Percentiles rank a stretch among this genome's conserved stretches.
Evolutionary conservation across 2,329 filamentous ascomycete species (phyloP).

Genomic region (Cryphonectria parasitica): DNA sequence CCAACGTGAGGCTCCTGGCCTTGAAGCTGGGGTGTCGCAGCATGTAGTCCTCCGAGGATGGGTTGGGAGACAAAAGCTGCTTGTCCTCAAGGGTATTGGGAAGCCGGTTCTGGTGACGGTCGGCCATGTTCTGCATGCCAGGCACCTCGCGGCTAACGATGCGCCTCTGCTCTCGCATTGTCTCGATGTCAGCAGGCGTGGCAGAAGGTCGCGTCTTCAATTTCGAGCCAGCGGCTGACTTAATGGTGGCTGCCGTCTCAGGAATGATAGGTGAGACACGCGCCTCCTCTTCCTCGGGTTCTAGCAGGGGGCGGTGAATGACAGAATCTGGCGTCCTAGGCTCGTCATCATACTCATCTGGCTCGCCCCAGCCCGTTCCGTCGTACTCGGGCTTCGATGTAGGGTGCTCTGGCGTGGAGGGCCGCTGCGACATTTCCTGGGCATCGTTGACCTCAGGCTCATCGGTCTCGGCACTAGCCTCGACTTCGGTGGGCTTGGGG

Average conservation of each 20-base stretch:
- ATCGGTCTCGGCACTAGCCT: conserved; percentile 30
- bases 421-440: conserved; percentile 45
- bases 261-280: conserved; percentile 69
- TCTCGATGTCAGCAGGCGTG: conserved; percentile 79
- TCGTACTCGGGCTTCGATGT: conserved; percentile 67
- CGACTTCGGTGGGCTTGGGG: conserved; percentile 44
- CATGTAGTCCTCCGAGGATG: conserved; percentile 46
- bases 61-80: conserved; percentile 38
- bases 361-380: conserved; percentile 63
- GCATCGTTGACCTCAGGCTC: conserved; percentile 43
- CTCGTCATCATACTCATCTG: conserved; percentile 60
- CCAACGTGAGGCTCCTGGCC: conserved; percentile 80
- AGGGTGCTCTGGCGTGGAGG: conserved; percentile 53
- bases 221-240: conserved; percentile 76
- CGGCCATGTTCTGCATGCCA: conserved; percentile 62
- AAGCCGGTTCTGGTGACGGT: conserved; percentile 60
- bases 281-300: conserved; percentile 47
- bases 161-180: conserved; percentile 85
- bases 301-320: conserved; percentile 72
- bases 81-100: conserved; percentile 52
- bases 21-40: conserved; percentile 75
- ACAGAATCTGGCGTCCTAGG: conserved; percentile 86
- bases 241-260: conserved; percentile 84
- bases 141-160: conserved; percentile 79
- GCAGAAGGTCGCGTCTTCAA: conserved; percentile 88